These are phyloP conservation scores for Baorangia bicolor DNA, from an alignment of 768 basidiomycete species.

Conservation along the genomic window DNA sequence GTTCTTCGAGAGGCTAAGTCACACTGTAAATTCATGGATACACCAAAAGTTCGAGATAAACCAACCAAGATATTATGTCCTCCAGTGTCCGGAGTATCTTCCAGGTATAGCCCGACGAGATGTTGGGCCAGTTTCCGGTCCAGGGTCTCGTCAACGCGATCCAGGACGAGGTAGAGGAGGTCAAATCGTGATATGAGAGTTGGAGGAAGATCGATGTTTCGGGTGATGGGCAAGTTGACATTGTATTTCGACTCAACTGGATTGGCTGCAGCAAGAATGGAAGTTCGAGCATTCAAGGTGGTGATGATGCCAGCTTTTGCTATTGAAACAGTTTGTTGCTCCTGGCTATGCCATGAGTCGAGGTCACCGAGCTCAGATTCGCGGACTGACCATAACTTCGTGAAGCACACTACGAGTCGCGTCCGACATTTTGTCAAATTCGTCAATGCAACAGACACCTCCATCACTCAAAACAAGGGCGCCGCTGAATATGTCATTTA, in stretches of 20 bases:
- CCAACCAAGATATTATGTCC: slow-evolving; percentile 76
- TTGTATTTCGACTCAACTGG: slow-evolving; percentile 97
- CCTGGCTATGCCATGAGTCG: slow-evolving; percentile 46
- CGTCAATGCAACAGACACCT: slow-evolving; percentile 97
- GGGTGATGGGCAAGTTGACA: slow-evolving; percentile 84
- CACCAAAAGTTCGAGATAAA: slow-evolving; percentile 1
- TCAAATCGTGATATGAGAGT: slow-evolving; percentile 98
- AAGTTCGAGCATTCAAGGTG: slow-evolving; percentile 96
- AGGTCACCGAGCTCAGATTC: neutral
- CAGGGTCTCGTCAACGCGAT: slow-evolving; percentile 85
- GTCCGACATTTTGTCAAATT: slow-evolving; percentile 99
- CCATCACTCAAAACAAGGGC: slow-evolving; percentile 94
- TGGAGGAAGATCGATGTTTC: slow-evolving; percentile 96
- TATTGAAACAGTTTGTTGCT: slow-evolving; percentile 99
- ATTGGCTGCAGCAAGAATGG: slow-evolving; percentile 96
- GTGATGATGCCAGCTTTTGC: slow-evolving; percentile 99
- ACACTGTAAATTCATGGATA: slow-evolving; percentile 4
- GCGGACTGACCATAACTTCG: slow-evolving; percentile 85
- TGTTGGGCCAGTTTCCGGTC: slow-evolving; percentile 91
- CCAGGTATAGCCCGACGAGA: slow-evolving; percentile 89
- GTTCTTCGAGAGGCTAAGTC: slow-evolving; percentile 77
- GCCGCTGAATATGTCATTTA: slow-evolving; percentile 51
- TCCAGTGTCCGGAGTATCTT: slow-evolving; percentile 67
- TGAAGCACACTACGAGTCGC: slow-evolving; percentile 96
- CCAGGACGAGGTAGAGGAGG: slow-evolving; percentile 91